A percentile compares a stretch with the other conserved stretches of the same genome.
phyloP scores from a whole-genome alignment of 2,329 filamentous ascomycete genomes.

The Alternaria rosae region DNA sequence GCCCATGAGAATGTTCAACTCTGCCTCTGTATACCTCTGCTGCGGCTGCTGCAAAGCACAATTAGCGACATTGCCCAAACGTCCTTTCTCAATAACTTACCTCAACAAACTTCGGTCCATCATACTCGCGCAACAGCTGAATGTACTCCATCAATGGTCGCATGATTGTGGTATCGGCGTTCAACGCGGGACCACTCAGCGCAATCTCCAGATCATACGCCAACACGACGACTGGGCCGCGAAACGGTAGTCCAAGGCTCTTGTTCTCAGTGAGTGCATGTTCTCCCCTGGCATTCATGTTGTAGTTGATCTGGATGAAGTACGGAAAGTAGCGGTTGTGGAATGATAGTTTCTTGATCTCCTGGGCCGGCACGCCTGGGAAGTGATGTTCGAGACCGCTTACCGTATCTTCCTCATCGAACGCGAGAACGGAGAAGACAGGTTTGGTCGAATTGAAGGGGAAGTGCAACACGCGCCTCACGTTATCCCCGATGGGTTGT shows the following conservation, averaged over 20 bases:
- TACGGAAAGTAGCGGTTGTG: slow-evolving; percentile 14
- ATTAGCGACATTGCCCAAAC: neutral
- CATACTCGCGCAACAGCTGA: slow-evolving; percentile 19
- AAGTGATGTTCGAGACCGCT: slow-evolving; percentile 4
- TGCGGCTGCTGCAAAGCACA: slow-evolving; percentile 21
- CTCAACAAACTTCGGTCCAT: slow-evolving; percentile 18
- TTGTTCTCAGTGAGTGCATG: slow-evolving; percentile 3
- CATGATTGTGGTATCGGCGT: slow-evolving; percentile 14
- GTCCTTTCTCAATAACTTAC: neutral
- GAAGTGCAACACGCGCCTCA: slow-evolving; percentile 13
- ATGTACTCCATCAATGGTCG: slow-evolving; percentile 16
- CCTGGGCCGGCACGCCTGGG: neutral
- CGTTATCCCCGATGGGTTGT: neutral
- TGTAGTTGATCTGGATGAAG: slow-evolving; percentile 21
- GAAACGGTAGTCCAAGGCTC: slow-evolving; percentile 4
- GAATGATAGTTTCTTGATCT: slow-evolving; percentile 20
- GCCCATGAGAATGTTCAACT: slow-evolving; percentile 7
- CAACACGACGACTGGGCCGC: slow-evolving; percentile 16
- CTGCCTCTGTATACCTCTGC: slow-evolving; percentile 9
- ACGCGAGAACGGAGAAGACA: slow-evolving; percentile 5
- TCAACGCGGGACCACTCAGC: slow-evolving; percentile 14
- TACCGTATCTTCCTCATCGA: slow-evolving; percentile 1
- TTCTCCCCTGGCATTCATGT: slow-evolving; percentile 4
- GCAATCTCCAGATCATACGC: slow-evolving; percentile 16
- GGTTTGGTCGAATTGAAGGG: neutral